Conservation (phyloP, 306 rosid species). For the Gleditsia sinensis region DNA sequence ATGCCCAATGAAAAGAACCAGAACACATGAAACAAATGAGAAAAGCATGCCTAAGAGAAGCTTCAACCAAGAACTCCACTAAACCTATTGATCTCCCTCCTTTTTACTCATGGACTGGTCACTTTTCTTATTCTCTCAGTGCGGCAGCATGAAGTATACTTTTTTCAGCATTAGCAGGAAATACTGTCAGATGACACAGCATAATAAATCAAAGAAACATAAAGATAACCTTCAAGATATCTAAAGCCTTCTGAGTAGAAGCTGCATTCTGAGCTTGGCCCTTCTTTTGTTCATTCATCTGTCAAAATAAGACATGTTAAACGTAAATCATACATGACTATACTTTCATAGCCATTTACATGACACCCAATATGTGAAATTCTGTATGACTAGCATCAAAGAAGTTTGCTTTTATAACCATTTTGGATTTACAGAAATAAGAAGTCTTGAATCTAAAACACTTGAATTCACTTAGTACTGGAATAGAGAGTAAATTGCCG, state of each 20-base stretch:
- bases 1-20: background rate
- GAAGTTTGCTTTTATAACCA: too few relatives aligned
- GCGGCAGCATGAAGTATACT: too few relatives aligned
- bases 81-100: background rate
- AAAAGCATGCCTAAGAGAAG: background rate
- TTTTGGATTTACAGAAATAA: too few relatives aligned
- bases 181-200: background rate
- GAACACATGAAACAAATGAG: background rate
- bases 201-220: slow-evolving; percentile 17
- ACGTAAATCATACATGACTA: slow-evolving; percentile 13
- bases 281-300: slow-evolving; percentile 96
- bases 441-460: slow-evolving; percentile 9
- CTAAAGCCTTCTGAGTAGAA: slow-evolving; percentile 88
- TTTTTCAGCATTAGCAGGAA: background rate
- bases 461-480: background rate
- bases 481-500: background rate
- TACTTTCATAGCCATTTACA: background rate
- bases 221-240: slow-evolving; percentile 74
- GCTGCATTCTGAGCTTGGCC: slow-evolving; percentile 83
- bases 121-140: too few relatives aligned
- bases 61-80: background rate
- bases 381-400: too few relatives aligned
- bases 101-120: too few relatives aligned
- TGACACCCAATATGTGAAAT: too few relatives aligned
- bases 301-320: slow-evolving; percentile 13